Conservation (phyloP, 2,329 filamentous ascomycete species). For the Diplocarpon mali region DNA sequence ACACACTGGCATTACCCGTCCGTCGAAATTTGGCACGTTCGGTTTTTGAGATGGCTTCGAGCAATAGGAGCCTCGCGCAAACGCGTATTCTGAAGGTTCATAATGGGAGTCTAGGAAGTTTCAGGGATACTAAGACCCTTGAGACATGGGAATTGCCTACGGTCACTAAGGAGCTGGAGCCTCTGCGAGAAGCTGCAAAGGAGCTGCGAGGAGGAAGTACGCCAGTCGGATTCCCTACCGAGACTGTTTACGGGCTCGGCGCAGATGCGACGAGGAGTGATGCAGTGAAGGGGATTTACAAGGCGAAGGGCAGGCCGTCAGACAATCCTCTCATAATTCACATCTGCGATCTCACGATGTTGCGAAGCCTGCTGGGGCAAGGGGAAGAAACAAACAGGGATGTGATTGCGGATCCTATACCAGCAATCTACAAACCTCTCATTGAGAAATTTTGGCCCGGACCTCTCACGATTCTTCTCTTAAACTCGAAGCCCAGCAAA, state of each 20-base stretch:
- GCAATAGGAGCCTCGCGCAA: slow-evolving; percentile 7
- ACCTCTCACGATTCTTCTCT: slow-evolving; percentile 81
- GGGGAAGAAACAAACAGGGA: slow-evolving; percentile 4
- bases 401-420: slow-evolving; percentile 26
- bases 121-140: slow-evolving; percentile 17
- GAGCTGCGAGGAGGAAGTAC: slow-evolving; percentile 23
- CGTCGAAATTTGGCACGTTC: slow-evolving; percentile 4
- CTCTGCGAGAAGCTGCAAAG: slow-evolving; percentile 22
- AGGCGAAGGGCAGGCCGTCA: slow-evolving; percentile 77
- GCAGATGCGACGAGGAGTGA: slow-evolving; percentile 81
- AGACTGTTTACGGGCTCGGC: slow-evolving; percentile 95
- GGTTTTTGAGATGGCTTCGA: slow-evolving; percentile 17
- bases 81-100: slow-evolving; percentile 21
- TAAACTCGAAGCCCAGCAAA: slow-evolving; percentile 54
- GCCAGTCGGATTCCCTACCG: slow-evolving; percentile 91
- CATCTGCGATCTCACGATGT: slow-evolving; percentile 55
- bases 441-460: slow-evolving; percentile 89
- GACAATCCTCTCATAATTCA: slow-evolving; percentile 97
- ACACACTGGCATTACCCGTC: slow-evolving; percentile 14
- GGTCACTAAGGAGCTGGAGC: slow-evolving; percentile 7
- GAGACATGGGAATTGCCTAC: slow-evolving; percentile 22
- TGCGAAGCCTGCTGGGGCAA: slow-evolving; percentile 17
- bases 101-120: slow-evolving; percentile 16
- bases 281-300: slow-evolving; percentile 85
- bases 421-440: slow-evolving; percentile 53